Percentiles rank a stretch among this genome's conserved stretches.
Conservation (phyloP, 129 eudicot species). For the Centella asiatica region DNA sequence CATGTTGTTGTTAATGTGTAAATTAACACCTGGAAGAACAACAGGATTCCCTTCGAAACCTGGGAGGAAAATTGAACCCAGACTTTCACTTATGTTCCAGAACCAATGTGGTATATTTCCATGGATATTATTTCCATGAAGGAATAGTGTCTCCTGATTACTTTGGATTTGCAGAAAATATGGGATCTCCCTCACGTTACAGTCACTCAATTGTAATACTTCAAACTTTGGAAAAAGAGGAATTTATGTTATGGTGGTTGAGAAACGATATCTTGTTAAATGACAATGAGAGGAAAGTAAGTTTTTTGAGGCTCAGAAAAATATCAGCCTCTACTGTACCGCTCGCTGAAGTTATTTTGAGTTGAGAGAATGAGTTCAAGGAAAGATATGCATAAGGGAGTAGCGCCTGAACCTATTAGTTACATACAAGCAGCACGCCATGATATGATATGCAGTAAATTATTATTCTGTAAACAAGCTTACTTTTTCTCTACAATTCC, state of each 20-base stretch:
- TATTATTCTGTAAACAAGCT: too few species aligned
- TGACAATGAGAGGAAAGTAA: conserved; percentile 3
- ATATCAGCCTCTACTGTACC: conserved; percentile 15
- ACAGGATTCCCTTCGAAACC: background rate
- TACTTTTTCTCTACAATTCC: too few species aligned
- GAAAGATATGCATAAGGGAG: too few species aligned
- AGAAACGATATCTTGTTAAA: conserved; percentile 7
- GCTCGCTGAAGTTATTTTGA: conserved; percentile 19
- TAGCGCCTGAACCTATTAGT: too few species aligned
- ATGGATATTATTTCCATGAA: background rate
- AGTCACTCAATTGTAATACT: background rate
- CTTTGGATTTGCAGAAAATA: background rate
- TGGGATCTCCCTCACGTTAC: conserved; percentile 1
- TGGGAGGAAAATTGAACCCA: background rate
- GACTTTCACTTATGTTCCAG: background rate
- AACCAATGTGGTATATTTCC: background rate
- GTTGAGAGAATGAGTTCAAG: conserved; percentile 16
- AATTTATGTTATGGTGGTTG: conserved; percentile 8
- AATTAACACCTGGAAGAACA: background rate
- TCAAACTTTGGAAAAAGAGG: background rate
- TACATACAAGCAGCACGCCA: too few species aligned
- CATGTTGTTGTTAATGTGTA: background rate
- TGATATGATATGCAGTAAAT: too few species aligned
- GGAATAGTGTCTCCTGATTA: background rate
- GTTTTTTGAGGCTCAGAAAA: conserved; percentile 16